Evolutionary conservation across 106 monocot genomes (phyloP).

Genomic region (Vanilla planifolia): DNA sequence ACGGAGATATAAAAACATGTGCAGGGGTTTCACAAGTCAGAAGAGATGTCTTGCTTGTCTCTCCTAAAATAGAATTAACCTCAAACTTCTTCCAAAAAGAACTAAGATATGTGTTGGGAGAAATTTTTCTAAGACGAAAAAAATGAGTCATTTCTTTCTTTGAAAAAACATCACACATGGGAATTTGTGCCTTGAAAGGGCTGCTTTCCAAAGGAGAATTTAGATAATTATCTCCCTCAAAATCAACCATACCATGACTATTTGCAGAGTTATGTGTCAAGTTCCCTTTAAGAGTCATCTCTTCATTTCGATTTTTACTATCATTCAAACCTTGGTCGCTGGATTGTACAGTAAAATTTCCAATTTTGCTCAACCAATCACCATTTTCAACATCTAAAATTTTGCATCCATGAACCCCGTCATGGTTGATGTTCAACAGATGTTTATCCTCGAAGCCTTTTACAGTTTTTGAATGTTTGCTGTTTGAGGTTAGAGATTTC

Average conservation of each 20-base stretch:
- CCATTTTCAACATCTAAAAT: constrained; percentile 19
- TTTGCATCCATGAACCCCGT: constrained; percentile 2
- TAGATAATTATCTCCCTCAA: constrained; percentile 11
- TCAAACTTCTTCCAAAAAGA: constrained; percentile 24
- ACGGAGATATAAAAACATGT: constrained; percentile 12
- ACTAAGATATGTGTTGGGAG: constrained; percentile 47
- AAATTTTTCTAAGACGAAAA: constrained; percentile 47
- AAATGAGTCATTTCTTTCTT: constrained; percentile 57
- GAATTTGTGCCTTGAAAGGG: constrained; percentile 77
- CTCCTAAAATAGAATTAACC: constrained; percentile 9
- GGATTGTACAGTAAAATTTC: background rate
- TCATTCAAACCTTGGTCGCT: constrained; percentile 1
- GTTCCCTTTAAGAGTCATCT: constrained; percentile 8
- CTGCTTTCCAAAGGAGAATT: constrained; percentile 26
- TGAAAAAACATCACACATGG: constrained; percentile 80
- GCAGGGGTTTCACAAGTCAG: constrained; percentile 18
- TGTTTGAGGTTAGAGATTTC: constrained; percentile 14
- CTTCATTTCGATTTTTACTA: constrained; percentile 13
- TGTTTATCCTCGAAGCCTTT: constrained; percentile 6
- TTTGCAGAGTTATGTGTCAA: constrained; percentile 4
- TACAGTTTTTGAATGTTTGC: constrained; percentile 18
- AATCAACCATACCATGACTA: constrained; percentile 9
- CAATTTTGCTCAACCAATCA: constrained; percentile 10
- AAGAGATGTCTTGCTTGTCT: constrained; percentile 4
- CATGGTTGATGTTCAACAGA: constrained; percentile 4